Evolutionary conservation across 345 rosid genomes (phyloP).

Genomic region (Barbarea vulgaris): DNA sequence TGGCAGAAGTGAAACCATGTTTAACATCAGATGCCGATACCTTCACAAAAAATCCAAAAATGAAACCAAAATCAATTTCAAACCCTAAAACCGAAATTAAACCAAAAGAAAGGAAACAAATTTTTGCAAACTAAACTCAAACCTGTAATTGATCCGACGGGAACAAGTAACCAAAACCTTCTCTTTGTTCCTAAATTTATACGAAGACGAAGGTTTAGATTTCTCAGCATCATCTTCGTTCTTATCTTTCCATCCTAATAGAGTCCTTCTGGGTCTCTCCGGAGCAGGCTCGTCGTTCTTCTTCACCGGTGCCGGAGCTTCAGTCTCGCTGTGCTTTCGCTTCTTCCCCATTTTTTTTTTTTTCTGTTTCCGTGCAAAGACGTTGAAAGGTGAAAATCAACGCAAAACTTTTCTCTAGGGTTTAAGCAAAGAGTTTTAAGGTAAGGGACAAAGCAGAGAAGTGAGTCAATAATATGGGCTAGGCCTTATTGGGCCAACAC

Average conservation of each 20-base stretch:
- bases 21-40: slow-evolving; percentile 96
- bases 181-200: slow-evolving; percentile 74
- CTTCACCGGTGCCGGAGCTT: slow-evolving; percentile 42
- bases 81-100: slow-evolving; percentile 1
- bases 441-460: background rate
- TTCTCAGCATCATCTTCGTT: slow-evolving; percentile 30
- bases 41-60: slow-evolving; percentile 36
- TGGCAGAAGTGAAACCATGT: slow-evolving; percentile 85
- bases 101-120: background rate
- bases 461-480: background rate
- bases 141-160: slow-evolving; percentile 85
- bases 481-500: background rate
- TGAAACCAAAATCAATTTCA: background rate
- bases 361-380: background rate
- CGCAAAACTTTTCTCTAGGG: background rate
- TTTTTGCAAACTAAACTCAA: background rate
- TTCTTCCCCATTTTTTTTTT: slow-evolving; percentile 62
- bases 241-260: slow-evolving; percentile 78
- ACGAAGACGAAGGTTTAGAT: slow-evolving; percentile 27
- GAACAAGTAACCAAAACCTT: slow-evolving; percentile 86
- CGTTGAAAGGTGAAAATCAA: background rate
- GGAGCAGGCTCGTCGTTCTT: slow-evolving; percentile 47
- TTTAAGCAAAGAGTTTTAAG: slow-evolving; percentile 12
- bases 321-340: slow-evolving; percentile 65
- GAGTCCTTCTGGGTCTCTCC: slow-evolving; percentile 70